Percentiles rank a stretch among this genome's conserved stretches.
Evolutionary conservation across 73 alveolate species (phyloP).

Genomic region (Tetrahymena malaccensis): DNA sequence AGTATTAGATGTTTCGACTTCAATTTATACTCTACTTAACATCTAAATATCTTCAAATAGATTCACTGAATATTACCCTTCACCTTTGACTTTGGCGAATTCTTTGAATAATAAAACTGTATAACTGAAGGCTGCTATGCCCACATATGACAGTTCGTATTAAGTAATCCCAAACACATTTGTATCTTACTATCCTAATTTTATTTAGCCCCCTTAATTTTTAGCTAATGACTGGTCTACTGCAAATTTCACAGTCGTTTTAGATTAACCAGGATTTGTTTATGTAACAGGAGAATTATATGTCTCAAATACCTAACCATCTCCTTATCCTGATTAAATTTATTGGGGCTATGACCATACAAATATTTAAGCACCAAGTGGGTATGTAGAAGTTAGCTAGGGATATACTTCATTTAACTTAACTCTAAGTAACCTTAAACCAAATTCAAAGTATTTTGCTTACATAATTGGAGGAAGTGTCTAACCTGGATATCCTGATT

Average conservation of each 20-base stretch:
- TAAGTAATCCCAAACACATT: constrained; percentile 4
- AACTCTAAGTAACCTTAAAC: neutral
- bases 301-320: neutral
- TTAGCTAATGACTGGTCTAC: constrained; percentile 2
- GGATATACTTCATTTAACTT: constrained; percentile 17
- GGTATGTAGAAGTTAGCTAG: constrained; percentile 6
- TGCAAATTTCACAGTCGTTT: constrained; percentile 3
- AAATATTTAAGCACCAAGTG: constrained; percentile 28
- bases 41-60: neutral
- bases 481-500: neutral
- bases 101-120: constrained; percentile 10
- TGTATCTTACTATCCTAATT: constrained; percentile 8
- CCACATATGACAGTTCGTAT: constrained; percentile 3
- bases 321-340: constrained; percentile 31
- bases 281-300: constrained; percentile 16
- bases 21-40: neutral
- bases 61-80: neutral
- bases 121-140: constrained; percentile 1
- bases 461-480: constrained; percentile 33
- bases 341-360: constrained; percentile 23
- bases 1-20: neutral
- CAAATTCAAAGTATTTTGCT: constrained; percentile 16
- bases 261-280: constrained; percentile 35
- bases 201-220: constrained; percentile 1
- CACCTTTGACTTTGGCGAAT: neutral